phyloP scores from a whole-genome alignment of 345 rosid genomes.

The Gossypium thurberi region DNA sequence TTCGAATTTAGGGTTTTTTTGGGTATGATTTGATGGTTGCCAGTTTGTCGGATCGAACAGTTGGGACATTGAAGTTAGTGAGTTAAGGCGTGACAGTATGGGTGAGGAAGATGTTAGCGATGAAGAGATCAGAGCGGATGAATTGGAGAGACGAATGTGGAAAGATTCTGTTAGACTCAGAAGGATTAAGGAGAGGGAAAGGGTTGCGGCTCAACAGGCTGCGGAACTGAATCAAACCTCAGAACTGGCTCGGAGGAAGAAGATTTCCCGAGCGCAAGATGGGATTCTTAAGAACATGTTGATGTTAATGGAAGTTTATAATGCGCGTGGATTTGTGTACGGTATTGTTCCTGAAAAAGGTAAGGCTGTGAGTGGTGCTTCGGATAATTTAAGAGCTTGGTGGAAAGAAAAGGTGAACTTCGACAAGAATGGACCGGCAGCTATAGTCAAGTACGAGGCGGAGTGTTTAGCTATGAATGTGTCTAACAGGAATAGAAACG shows the following conservation, averaged over 20 bases:
- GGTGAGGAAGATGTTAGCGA: not conserved
- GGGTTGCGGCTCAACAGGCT: not conserved
- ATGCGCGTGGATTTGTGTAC: not conserved
- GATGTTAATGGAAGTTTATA: not conserved
- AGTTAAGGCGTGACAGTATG: constrained; percentile 45
- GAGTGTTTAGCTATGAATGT: constrained; percentile 61
- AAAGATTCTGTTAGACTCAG: not conserved
- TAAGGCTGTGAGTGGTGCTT: not conserved
- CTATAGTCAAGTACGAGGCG: constrained; percentile 38
- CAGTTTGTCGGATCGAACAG: constrained; percentile 26
- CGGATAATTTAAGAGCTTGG: constrained; percentile 1
- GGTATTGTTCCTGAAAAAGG: not conserved
- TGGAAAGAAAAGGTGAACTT: constrained; percentile 1
- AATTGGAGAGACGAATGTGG: constrained; percentile 7
- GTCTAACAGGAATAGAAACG: constrained; percentile 49
- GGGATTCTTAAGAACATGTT: not conserved
- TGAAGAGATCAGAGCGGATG: not conserved
- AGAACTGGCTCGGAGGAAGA: constrained; percentile 2
- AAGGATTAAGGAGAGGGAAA: not conserved
- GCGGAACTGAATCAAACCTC: not conserved
- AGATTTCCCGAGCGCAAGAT: not conserved
- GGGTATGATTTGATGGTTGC: constrained; percentile 13
- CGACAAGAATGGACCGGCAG: not conserved
- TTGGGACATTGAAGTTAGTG: constrained; percentile 71
- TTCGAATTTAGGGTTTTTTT: constrained; percentile 1